A percentile compares a stretch with the other conserved stretches of the same genome.
phyloP scores from a whole-genome alignment of 345 rosid genomes.

The Combretum micranthum region DNA sequence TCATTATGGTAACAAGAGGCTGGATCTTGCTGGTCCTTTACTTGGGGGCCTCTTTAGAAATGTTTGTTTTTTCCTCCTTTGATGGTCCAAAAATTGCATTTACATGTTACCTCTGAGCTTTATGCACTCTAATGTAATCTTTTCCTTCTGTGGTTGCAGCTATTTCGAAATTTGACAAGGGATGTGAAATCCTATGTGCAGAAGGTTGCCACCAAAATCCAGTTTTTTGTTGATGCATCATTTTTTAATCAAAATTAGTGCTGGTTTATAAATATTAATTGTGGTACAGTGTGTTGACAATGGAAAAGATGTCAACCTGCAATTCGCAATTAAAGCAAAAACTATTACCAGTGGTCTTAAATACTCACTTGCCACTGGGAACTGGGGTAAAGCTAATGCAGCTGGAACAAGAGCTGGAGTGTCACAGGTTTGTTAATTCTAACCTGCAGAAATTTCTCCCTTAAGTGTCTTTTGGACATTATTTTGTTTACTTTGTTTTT shows the following conservation, averaged over 20 bases:
- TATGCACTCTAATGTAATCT: constrained; percentile 5
- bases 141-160: constrained; percentile 39
- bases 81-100: no score
- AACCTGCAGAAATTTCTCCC: not conserved
- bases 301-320: constrained; percentile 95
- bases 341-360: constrained; percentile 97
- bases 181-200: constrained; percentile 93
- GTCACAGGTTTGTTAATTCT: constrained; percentile 60
- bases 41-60: constrained; percentile 96
- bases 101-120: not conserved
- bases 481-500: not conserved
- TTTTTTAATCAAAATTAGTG: constrained; percentile 2
- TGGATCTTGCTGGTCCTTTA: constrained; percentile 98
- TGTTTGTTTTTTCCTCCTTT: constrained; percentile 37
- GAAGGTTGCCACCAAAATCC: constrained; percentile 50
- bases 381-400: constrained; percentile 99
- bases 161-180: constrained; percentile 89
- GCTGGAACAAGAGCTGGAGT: constrained; percentile 99
- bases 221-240: constrained; percentile 2
- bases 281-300: constrained; percentile 79
- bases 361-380: constrained; percentile 97
- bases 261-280: constrained; percentile 14
- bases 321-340: constrained; percentile 93
- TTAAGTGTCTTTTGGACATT: not conserved
- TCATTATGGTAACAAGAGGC: constrained; percentile 99